phyloP scores from a whole-genome alignment of 1,284 basidiomycete genomes.

The Melampsora occidentalis region DNA sequence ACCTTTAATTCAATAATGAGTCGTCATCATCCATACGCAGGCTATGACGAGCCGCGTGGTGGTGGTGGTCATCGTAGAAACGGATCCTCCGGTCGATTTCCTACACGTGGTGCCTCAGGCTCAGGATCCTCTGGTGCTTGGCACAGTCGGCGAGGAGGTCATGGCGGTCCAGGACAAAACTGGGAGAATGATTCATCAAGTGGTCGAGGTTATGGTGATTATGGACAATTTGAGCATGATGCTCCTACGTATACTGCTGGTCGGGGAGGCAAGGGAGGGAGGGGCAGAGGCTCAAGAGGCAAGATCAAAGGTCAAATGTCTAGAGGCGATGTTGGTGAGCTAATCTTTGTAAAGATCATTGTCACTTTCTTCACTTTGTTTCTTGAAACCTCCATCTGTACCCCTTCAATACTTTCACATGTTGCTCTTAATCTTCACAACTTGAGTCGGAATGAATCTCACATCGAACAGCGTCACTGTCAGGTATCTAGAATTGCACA shows the following conservation, averaged over 20 bases:
- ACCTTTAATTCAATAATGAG: conserved; percentile 60
- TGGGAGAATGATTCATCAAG: neutral
- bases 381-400: conserved; percentile 5
- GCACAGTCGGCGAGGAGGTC: neutral
- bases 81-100: neutral
- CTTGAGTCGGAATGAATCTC: conserved; percentile 11
- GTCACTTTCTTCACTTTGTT: neutral
- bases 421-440: conserved; percentile 4
- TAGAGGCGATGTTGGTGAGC: conserved; percentile 8
- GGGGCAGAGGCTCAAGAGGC: neutral
- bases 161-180: neutral
- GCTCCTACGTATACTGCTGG: neutral
- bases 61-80: conserved; percentile 47
- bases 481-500: neutral
- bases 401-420: neutral
- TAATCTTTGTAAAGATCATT: conserved; percentile 7
- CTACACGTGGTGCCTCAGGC: neutral
- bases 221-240: neutral
- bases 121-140: neutral
- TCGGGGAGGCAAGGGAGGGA: conserved; percentile 7
- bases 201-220: neutral
- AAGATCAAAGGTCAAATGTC: conserved; percentile 1
- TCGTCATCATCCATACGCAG: conserved; percentile 78
- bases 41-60: conserved; percentile 62
- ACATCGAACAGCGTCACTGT: neutral